These are phyloP conservation scores for Euptelea pleiosperma DNA, from an alignment of 164 flowering plant genomes.

Conservation along the genomic window DNA sequence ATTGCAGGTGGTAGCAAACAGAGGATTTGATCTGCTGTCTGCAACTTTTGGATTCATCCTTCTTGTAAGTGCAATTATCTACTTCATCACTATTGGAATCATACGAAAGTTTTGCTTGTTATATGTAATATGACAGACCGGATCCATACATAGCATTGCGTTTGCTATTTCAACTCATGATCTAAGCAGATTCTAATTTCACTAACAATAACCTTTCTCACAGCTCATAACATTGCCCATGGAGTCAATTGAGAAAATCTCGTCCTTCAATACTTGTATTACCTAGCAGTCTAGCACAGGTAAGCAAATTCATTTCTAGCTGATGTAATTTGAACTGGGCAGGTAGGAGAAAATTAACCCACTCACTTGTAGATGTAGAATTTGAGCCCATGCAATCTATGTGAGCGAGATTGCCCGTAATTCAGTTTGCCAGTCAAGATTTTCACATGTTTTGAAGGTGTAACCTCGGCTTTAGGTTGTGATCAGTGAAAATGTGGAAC, in stretches of 20 bases:
- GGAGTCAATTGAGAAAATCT: slow-evolving; percentile 89
- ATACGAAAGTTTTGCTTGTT: background rate
- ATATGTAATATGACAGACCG: no score
- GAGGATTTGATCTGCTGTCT: slow-evolving; percentile 78
- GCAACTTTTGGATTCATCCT: slow-evolving; percentile 63
- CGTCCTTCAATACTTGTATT: slow-evolving; percentile 90
- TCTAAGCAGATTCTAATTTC: no score
- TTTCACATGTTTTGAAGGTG: slow-evolving; percentile 87
- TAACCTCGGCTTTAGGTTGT: no score
- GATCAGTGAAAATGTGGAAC: no score
- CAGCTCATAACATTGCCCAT: slow-evolving; percentile 80
- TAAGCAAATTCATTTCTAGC: slow-evolving; percentile 8
- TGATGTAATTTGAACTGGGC: background rate
- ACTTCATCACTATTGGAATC: background rate
- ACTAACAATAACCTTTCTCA: slow-evolving; percentile 81
- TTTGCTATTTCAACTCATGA: background rate
- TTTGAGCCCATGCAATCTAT: slow-evolving; percentile 77
- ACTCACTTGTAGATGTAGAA: slow-evolving; percentile 66
- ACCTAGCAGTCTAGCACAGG: slow-evolving; percentile 93
- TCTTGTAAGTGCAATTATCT: slow-evolving; percentile 47
- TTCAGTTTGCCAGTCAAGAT: slow-evolving; percentile 85
- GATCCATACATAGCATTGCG: background rate
- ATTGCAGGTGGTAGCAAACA: slow-evolving; percentile 66
- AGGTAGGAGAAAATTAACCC: background rate
- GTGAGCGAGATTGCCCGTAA: slow-evolving; percentile 94